Evolutionary conservation across 495 filamentous ascomycete genomes (phyloP).

Genomic region (Coniosporium apollinis): DNA sequence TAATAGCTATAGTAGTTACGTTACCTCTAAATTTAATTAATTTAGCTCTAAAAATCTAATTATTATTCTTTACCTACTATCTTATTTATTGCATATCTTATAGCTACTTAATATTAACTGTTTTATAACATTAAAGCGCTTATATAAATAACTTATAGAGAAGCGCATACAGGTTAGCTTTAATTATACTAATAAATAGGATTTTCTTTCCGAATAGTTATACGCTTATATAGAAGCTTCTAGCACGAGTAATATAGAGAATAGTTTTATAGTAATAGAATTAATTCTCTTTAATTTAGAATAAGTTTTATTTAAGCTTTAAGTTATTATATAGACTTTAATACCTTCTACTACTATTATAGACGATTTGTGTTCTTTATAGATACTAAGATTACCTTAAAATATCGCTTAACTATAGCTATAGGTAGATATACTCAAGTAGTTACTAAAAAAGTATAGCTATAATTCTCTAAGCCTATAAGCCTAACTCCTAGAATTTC

Average conservation of each 20-base stretch:
- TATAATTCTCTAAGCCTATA: not conserved
- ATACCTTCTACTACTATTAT: not conserved
- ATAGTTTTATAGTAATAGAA: not conserved
- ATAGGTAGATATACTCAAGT: not conserved
- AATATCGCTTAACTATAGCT: not conserved
- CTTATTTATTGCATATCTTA: too few species aligned
- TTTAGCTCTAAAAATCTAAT: conserved; percentile 1
- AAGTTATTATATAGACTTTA: not conserved
- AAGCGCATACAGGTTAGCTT: not conserved
- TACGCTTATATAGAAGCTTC: not conserved
- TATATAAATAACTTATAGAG: not conserved
- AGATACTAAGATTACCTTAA: not conserved
- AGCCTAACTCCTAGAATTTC: not conserved
- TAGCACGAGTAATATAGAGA: not conserved
- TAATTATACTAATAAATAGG: conserved; percentile 1
- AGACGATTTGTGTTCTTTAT: too few species aligned
- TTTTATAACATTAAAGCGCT: not conserved
- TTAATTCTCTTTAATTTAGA: conserved; percentile 1
- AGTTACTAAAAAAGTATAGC: conserved; percentile 3
- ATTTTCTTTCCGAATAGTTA: conserved; percentile 1
- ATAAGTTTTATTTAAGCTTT: not conserved
- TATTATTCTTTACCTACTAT: conserved; percentile 6
- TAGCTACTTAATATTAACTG: too few species aligned
- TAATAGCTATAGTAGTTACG: conserved; percentile 7
- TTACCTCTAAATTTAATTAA: conserved; percentile 5